Base-by-base conservation (phyloP, 176 grass and related monocot species). In the Eleusine coracana region DNA sequence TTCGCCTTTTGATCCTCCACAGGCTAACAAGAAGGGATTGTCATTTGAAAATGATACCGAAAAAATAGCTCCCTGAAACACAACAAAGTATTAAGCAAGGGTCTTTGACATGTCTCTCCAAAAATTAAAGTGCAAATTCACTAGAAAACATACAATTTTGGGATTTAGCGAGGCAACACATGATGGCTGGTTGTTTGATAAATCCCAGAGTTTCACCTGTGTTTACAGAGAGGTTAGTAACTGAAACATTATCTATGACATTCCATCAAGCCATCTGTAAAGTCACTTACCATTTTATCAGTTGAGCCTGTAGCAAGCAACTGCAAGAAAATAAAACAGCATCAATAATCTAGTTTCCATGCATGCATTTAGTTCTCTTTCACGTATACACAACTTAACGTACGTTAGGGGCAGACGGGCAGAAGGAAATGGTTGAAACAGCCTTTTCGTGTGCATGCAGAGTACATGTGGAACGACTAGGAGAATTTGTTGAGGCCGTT, bases 381-480 rank as follows among this genome's bases (percentile, higher is more conserved):
- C 21, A 68, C 20, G 10, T 49, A 37, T 62, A 66, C 16, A 52
- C 18, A 73, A 23, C n/a, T 65, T 31, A 84, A 83, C 70, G 64
- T 94, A 94, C 89, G n/a, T 92, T 92, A 55, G 87, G 87, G 46
- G 82, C 52, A 42, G 70, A 79, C 0, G 78, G 41, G 67, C 73
- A 56, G 27, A 87, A 94, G 64, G 84, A 85, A 71, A 94, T 28
- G 14, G 92, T 72, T n/a, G 89, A 89, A 70, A 80, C 84, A 80
- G 92, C 84, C 80, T 92, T 89, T 39, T 83, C 77, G 1, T 94
- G 92, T 80, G 92, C 96, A 74, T 98, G 92, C 73, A 98, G 91
- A 70, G 91, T 93, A 82, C 93, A 98, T 3, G 42, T 80, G 58
- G 93, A 80, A 52, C 80, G 83, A 8, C 72, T 89, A 58, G 70